phyloP scores from a whole-genome alignment of 768 basidiomycete species.

The Agaricus blazei region DNA sequence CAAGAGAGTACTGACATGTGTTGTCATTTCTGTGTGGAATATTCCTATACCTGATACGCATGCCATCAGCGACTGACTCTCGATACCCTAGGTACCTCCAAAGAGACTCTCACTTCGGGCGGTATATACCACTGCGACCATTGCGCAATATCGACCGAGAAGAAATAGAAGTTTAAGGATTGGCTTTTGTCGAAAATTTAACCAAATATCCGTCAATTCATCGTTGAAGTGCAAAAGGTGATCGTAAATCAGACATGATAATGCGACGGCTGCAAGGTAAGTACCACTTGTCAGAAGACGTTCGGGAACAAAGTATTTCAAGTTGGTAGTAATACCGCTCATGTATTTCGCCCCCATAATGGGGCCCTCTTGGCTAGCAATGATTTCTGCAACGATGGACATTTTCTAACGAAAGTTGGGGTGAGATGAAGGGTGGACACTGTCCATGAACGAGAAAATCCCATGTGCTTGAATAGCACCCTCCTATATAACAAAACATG shows the following conservation, averaged over 20 bases:
- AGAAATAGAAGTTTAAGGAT: not conserved
- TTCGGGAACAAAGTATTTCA: too few species aligned
- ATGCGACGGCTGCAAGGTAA: not conserved
- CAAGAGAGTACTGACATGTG: not conserved
- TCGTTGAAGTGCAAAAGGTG: not conserved
- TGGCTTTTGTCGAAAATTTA: not conserved
- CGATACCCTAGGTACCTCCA: not conserved
- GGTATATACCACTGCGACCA: not conserved
- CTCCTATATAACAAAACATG: too few species aligned
- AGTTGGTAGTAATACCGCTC: not conserved
- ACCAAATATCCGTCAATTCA: conserved; percentile 1
- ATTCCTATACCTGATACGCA: not conserved
- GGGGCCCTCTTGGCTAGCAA: not conserved
- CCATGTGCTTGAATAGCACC: too few species aligned
- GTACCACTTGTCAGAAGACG: not conserved
- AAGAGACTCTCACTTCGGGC: not conserved
- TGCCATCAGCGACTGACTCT: not conserved
- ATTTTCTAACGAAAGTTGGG: not conserved
- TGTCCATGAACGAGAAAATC: too few species aligned
- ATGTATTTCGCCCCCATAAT: not conserved
- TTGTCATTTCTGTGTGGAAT: not conserved
- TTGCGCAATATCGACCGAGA: not conserved
- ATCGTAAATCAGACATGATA: not conserved
- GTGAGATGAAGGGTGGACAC: too few species aligned
- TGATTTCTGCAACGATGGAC: not conserved